phyloP scores from a whole-genome alignment of 768 basidiomycete genomes.

The Chalciporus piperatus region DNA sequence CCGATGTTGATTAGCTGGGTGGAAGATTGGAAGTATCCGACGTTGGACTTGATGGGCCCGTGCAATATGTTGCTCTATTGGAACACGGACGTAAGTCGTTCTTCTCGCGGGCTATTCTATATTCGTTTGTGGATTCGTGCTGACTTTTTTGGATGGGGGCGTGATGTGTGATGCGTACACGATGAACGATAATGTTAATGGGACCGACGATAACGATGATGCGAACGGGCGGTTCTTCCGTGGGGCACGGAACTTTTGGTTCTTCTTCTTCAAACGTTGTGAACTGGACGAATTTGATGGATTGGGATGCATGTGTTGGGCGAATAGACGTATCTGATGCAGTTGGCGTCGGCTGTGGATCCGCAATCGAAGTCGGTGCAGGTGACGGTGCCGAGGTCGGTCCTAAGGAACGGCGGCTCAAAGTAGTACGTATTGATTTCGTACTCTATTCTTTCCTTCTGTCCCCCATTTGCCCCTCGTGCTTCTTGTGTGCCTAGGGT shows the following conservation, averaged over 20 bases:
- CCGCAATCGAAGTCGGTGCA: conserved; percentile 25
- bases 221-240: background rate
- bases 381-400: conserved; percentile 32
- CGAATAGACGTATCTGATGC: conserved; percentile 38
- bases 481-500: background rate
- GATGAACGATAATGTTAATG: background rate
- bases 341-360: conserved; percentile 43
- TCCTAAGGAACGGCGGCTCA: conserved; percentile 23
- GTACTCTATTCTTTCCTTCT: background rate
- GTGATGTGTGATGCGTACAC: too few species aligned
- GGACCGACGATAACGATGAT: background rate
- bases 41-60: conserved; percentile 39
- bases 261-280: background rate
- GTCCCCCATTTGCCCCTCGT: background rate
- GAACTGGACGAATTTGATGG: too few species aligned
- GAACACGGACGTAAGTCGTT: conserved; percentile 37
- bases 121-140: background rate
- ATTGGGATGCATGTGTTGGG: background rate
- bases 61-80: conserved; percentile 47
- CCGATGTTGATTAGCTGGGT: conserved; percentile 46
- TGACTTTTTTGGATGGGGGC: background rate
- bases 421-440: conserved; percentile 30
- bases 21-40: conserved; percentile 44
- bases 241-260: background rate
- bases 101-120: background rate